Base-by-base conservation (phyloP, 2,329 filamentous ascomycete species). In the Immersiporthe knoxdaviesiana region DNA sequence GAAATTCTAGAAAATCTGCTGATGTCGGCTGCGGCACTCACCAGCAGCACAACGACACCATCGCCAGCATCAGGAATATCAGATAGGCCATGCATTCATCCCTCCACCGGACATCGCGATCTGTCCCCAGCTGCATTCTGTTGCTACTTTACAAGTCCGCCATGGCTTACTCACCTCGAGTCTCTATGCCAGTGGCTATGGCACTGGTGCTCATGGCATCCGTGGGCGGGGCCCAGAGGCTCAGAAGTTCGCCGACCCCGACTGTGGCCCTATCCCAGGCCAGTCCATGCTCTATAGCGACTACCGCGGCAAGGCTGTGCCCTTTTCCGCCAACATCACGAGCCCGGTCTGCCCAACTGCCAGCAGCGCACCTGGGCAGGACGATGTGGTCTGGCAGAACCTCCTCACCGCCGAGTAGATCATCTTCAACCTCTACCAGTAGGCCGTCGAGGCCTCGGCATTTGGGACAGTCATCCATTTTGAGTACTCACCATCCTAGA, bases 321-420 rank as follows among this genome's bases (percentile, higher is more conserved):
- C 79, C 12, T 82, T 80, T 71, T 80, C 80, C 3, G 80, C 74
- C 14, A 80, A 81, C 63, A 73, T 77, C 37, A 78, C 76, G 8
- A 74, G 73, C 65, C 73, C 79, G 16, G 74, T 81, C 62, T 66
- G 78, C 1, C 71, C 77, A n/a, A 65, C 62, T 21, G 30, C 37
- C n/a, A 47, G 21, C 1, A 44, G 44, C 37, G 21, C 62, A 3
- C 74, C 79, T 0, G 80, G 75, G 2, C 73, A 75, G 4, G 81
- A 83, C 62, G 81, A 84, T 67, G 70, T 78, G 12, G 77, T 83
- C 16, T 83, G 79, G 73, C 82, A 83, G 73, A 83, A 83, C 68
- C 76, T 84, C 2, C 76, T 83, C 1, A 73, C 75, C 32, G 81
- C 81, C 21, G 82, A 83, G 74, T 83, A 81, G 82, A 74, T 78